Base-by-base conservation (phyloP, 192 early-diverging fungal genomes). In the Coemansia sp. region DNA sequence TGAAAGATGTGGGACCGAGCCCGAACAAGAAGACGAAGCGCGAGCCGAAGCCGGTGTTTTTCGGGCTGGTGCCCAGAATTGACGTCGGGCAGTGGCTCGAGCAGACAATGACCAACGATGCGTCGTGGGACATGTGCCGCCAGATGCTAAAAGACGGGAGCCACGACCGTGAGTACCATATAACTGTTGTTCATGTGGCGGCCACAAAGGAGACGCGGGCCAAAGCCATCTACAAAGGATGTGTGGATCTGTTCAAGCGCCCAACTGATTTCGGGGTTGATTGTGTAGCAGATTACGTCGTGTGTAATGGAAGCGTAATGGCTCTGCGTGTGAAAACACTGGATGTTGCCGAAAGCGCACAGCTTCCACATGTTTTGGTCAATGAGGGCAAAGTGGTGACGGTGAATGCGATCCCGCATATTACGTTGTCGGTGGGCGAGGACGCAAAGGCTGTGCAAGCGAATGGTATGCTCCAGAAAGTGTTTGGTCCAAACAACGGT, bases 161-260 rank as follows among this genome's bases (percentile, higher is more conserved):
- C 12, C 50, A 63, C 12, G 49, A 60, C 8, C 48, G 58, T 7
- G 70, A 54, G 26, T 66, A 63, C 55, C 86, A 87, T 62, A 67
- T 86, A 3, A 88, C 85, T 0, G 70, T 88, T 18, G 71, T 81
- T 12, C 86, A 87, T 48, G 36, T 40, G 4, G 51, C 48, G 11
- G 55, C 71, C 10, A 47, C 40, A 18, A 60, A 51, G 25, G 69
- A 63, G 18, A 49, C 58, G 12, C 53, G 34, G 2, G 48, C 60
- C 28, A 83, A 68, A 62, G 61, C 60, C 2, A 58, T 84, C 5
- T 74, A 55, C 48, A 58, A 65, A 28, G 65, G 37, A 21, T 83
- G 68, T 54, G 7, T 62, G 59, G 40, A 60, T 52, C 49, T 61
- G 21, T 49, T 38, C 23, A 25, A 28, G 15, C 21, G 10, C 15